Base-by-base conservation (phyloP, 2,329 filamentous ascomycete genomes). In the Ophiostoma australiae region DNA sequence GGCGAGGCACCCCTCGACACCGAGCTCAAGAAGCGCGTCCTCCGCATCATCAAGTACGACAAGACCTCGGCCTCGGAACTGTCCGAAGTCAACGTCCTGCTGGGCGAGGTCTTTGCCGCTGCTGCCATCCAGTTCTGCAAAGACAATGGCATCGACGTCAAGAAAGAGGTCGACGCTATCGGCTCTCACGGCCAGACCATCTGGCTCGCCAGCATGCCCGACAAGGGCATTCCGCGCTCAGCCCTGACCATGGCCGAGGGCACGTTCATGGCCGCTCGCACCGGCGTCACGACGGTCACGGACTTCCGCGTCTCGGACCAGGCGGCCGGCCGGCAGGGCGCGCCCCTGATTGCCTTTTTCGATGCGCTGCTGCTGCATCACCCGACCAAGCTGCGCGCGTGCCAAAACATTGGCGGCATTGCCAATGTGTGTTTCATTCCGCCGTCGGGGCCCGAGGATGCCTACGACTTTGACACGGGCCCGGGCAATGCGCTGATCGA, bases 341-440 rank as follows among this genome's bases (percentile, higher is more conserved):
- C 85, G 1, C 84, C 86, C 0, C 80, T 88, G 20, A 84, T 86
- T 71, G 84, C 82, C 27, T 86, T 88, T 74, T 85, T 89, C 74
- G 85, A 89, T 73, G 81, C 82, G 0, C 78, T 87, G 4, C 75
- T 88, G 11, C 80, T 89, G 23, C 84, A 85, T 73, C 84, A 89
- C 74, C 83, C 86, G 0, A 84, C 78, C 4, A 87, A 86, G 77
- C 78, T 87, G 8, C 83, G 87, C 35, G 85, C 84, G 2, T 88
- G 86, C 76, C 85, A 89, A 75, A 88, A 88, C 75, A 88, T 89
- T 70, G 85, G 85, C 69, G 86, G 86, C 41, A 87, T 89, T 61
- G 84, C 84, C 39, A 89, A 86, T 74, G 84, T 89, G 33, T 88
- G 84, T 78, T 87, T 88, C 77, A 85, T 88, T 69, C 85, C 84